phyloP scores from a whole-genome alignment of 306 rosid species.

The Medicago lupulina region DNA sequence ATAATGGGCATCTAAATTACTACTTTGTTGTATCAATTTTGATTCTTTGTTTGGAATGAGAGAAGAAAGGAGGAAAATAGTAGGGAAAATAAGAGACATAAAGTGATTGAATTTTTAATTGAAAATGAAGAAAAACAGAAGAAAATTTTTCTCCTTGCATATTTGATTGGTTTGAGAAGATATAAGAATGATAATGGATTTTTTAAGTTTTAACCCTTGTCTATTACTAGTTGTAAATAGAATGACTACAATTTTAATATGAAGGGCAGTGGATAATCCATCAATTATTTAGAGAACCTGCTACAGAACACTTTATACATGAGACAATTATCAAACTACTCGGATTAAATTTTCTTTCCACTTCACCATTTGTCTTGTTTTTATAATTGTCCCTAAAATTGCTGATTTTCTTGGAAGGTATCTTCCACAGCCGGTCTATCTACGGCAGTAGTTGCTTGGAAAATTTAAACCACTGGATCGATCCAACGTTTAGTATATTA shows the following conservation, averaged over 20 bases:
- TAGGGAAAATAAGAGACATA: background rate
- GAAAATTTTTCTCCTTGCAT: background rate
- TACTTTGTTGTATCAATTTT: background rate
- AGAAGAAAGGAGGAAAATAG: background rate
- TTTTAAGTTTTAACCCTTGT: background rate
- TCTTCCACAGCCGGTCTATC: background rate
- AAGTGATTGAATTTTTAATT: background rate
- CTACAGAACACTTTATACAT: background rate
- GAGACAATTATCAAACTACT: background rate
- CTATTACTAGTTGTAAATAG: no score
- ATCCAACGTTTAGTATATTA: no score
- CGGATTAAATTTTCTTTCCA: background rate
- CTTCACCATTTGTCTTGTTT: background rate
- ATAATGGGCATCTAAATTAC: background rate
- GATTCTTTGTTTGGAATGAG: background rate
- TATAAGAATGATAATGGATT: background rate
- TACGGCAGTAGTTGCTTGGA: background rate
- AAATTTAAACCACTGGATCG: no score
- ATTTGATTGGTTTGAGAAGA: conserved; percentile 5
- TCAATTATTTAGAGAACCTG: background rate
- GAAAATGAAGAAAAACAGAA: background rate
- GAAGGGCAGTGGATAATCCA: background rate
- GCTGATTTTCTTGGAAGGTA: background rate
- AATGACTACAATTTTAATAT: background rate
- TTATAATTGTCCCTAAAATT: background rate